Evolutionary conservation across 2,329 filamentous ascomycete species (phyloP).

Genomic region (Orbilia blumenaviensis): DNA sequence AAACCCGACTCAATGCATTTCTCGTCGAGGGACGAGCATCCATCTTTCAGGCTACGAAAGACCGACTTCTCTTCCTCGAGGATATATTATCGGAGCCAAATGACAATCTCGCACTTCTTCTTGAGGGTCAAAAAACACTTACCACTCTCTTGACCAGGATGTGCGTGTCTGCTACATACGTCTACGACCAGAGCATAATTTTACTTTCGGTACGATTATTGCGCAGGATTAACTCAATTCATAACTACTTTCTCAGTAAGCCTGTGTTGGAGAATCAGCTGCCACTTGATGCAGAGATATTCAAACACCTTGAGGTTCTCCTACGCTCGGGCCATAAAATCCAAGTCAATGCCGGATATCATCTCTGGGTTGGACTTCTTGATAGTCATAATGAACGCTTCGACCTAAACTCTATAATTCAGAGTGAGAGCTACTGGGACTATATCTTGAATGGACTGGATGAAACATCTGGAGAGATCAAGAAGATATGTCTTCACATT

Average conservation of each 20-base stretch:
- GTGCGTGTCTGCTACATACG: slow-evolving; percentile 36
- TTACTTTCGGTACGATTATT: slow-evolving; percentile 37
- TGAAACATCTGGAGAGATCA: slow-evolving; percentile 55
- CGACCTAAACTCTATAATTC: slow-evolving; percentile 28
- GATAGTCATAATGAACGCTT: slow-evolving; percentile 29
- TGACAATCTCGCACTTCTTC: slow-evolving; percentile 1
- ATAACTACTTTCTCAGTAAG: slow-evolving; percentile 4
- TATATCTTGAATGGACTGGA: slow-evolving; percentile 54
- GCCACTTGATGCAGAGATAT: slow-evolving; percentile 21
- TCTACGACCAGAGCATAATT: slow-evolving; percentile 32
- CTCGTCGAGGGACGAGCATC: slow-evolving; percentile 11
- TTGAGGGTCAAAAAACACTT: neutral
- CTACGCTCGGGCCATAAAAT: slow-evolving; percentile 35
- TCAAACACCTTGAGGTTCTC: slow-evolving; percentile 29
- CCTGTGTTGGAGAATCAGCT: neutral
- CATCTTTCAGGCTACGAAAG: slow-evolving; percentile 35
- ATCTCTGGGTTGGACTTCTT: slow-evolving; percentile 43
- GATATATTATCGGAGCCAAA: slow-evolving; percentile 30
- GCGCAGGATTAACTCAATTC: slow-evolving; percentile 29
- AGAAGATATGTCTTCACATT: slow-evolving; percentile 57
- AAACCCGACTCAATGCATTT: slow-evolving; percentile 15
- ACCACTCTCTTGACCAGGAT: slow-evolving; percentile 16
- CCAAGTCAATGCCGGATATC: slow-evolving; percentile 45
- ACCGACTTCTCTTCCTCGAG: slow-evolving; percentile 38
- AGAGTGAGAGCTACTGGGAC: slow-evolving; percentile 38